These are phyloP conservation scores for Coniophora puteana DNA, from an alignment of 1,284 basidiomycete genomes.

Conservation along the genomic window DNA sequence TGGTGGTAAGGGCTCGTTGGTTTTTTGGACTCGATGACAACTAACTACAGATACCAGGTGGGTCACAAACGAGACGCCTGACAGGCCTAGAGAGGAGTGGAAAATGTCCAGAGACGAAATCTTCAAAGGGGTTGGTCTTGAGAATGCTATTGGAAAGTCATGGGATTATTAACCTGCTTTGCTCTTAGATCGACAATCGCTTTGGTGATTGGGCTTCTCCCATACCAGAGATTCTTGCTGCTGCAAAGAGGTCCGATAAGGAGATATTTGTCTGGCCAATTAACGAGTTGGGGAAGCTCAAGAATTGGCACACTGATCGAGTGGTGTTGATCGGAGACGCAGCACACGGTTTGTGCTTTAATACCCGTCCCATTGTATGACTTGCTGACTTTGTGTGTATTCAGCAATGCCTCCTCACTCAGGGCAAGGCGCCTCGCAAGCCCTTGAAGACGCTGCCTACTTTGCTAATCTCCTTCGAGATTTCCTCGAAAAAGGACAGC, in stretches of 20 bases:
- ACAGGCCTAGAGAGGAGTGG: constrained; percentile 26
- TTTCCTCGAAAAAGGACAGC: constrained; percentile 10
- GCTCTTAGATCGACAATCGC: constrained; percentile 21
- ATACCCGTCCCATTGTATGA: background rate
- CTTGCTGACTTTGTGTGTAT: background rate
- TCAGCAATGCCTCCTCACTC: constrained; percentile 31
- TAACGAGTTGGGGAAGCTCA: constrained; percentile 21
- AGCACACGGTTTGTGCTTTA: constrained; percentile 23
- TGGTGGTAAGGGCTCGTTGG: constrained; percentile 15
- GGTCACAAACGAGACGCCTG: constrained; percentile 23
- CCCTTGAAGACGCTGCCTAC: constrained; percentile 28
- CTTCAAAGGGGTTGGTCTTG: constrained; percentile 15
- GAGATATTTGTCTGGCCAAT: constrained; percentile 25
- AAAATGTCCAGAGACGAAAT: constrained; percentile 20
- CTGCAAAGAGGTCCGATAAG: constrained; percentile 13
- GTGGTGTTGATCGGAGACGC: constrained; percentile 29
- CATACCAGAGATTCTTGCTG: constrained; percentile 23
- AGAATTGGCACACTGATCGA: constrained; percentile 21
- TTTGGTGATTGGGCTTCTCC: constrained; percentile 28
- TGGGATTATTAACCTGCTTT: background rate
- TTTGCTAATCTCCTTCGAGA: constrained; percentile 25
- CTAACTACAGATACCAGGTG: constrained; percentile 17
- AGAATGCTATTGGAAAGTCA: background rate
- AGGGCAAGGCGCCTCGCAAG: constrained; percentile 30
- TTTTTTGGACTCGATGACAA: no score